Evolutionary conservation across 805 yeast species (phyloP), one percentile per base, ranked within the genome.

Genomic region (Ogataea naganishii): DNA sequence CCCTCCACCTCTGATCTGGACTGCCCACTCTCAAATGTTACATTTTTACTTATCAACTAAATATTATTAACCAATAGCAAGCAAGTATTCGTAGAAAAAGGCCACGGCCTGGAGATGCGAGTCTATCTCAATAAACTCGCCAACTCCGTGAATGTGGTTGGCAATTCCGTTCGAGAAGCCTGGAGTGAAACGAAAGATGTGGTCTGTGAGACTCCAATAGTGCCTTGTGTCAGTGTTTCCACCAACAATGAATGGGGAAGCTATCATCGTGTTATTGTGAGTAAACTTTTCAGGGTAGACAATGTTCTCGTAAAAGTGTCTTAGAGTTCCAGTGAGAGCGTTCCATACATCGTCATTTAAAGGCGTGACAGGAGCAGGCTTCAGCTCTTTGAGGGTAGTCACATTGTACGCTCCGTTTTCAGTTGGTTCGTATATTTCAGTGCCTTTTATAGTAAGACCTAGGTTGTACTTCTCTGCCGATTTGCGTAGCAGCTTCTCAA

Each of bases 161-260:
- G 43, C 38, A 24, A 54, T 39, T 15, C 53, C 50, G 23, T 51
- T 53, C 20, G 49, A 40, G 14, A 56, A 50, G 19, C 65, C 67
- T 9, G 83, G 80, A 24, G 64, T 62, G 47, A 64, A 74, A 34
- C 88, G 62, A 57, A 63, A 80, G 30, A 80, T 75, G 44, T 78
- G 68, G 21, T 60, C 51, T 3, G 80, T 68, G 41, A 80, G 55
- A 24, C 54, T 47, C 85, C 84, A 77, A 52, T 75, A 80, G 43
- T 68, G 62, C 34, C 62, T 58, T 5, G 86, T 79, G 46, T 80
- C 88, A 3, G 88, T 80, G 51, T 78, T 79, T 14, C 79, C 86
- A 3, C 80, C 62, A 66, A 73, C 69, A 23, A 79, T 48, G 16
- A 69, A 58, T 3, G 86, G 84, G 3, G 80, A 62, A 11, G 73